Conservation (phyloP, 306 rosid genomes). For the Malus sylvestris region DNA sequence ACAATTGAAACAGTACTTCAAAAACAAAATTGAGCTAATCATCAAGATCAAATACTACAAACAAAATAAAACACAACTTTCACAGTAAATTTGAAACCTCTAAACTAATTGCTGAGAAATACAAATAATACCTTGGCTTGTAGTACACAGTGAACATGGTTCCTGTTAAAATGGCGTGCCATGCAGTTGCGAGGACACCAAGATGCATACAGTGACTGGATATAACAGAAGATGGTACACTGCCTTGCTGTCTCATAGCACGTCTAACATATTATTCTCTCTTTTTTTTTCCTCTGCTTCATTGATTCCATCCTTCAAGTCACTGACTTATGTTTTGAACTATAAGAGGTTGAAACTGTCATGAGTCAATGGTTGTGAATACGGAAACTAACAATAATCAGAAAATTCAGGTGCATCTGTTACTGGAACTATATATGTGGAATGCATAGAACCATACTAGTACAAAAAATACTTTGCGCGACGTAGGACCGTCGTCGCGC, state of each 20-base stretch:
- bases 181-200: conserved; percentile 98
- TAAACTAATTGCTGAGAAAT: background rate
- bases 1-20: background rate
- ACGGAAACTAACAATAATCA: background rate
- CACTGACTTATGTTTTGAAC: background rate
- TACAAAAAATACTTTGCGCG: too few species aligned
- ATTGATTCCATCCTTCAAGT: background rate
- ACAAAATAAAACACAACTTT: background rate
- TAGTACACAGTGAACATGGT: conserved; percentile 94
- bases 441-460: too few species aligned
- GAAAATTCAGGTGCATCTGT: background rate
- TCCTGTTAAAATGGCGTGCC: conserved; percentile 82
- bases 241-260: conserved; percentile 94
- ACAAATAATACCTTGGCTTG: conserved; percentile 67
- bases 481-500: too few species aligned
- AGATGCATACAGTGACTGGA: conserved; percentile 99
- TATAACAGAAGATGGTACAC: conserved; percentile 84
- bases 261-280: conserved; percentile 45
- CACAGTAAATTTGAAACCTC: too few species aligned
- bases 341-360: conserved; percentile 13
- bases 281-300: background rate
- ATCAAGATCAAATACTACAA: too few species aligned
- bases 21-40: background rate
- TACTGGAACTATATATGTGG: background rate
- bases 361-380: background rate